Percentiles rank a stretch among this genome's conserved stretches.
These are phyloP conservation scores for Gomphus bonarii DNA, from an alignment of 1,284 basidiomycete species.

Conservation along the genomic window DNA sequence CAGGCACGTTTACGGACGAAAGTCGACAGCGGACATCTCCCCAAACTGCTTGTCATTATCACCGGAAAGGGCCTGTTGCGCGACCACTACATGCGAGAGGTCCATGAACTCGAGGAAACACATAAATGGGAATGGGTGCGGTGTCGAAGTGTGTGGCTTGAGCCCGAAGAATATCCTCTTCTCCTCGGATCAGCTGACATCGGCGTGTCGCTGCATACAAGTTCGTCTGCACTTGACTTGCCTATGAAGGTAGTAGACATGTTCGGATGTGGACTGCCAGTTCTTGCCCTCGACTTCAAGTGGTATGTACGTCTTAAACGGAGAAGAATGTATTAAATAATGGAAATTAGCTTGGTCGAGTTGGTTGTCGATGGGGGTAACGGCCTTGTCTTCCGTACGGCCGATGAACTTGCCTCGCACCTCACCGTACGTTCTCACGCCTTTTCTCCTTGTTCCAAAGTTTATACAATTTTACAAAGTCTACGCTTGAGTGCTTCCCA, in stretches of 20 bases:
- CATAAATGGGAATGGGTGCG: conserved; percentile 72
- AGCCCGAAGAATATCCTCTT: conserved; percentile 79
- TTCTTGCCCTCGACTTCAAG: conserved; percentile 81
- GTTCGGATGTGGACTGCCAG: conserved; percentile 94
- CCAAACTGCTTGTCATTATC: conserved; percentile 74
- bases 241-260: conserved; percentile 99
- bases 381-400: conserved; percentile 68
- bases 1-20: conserved; percentile 32
- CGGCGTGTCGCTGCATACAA: conserved; percentile 85
- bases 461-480: conserved; percentile 26
- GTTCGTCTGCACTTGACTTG: conserved; percentile 84
- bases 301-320: conserved; percentile 40
- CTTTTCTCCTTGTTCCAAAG: neutral
- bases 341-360: conserved; percentile 64
- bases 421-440: conserved; percentile 46
- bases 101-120: conserved; percentile 40
- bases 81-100: conserved; percentile 59
- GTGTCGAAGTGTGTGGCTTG: conserved; percentile 81
- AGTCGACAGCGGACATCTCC: conserved; percentile 22
- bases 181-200: conserved; percentile 84
- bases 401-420: conserved; percentile 60
- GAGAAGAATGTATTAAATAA: neutral
- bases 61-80: conserved; percentile 89
- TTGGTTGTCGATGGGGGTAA: conserved; percentile 79
- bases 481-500: conserved; percentile 54